Percentiles rank a stretch among this genome's conserved stretches.
Conservation (phyloP, 75 land plant genomes). For the Ceratopteris richardii region DNA sequence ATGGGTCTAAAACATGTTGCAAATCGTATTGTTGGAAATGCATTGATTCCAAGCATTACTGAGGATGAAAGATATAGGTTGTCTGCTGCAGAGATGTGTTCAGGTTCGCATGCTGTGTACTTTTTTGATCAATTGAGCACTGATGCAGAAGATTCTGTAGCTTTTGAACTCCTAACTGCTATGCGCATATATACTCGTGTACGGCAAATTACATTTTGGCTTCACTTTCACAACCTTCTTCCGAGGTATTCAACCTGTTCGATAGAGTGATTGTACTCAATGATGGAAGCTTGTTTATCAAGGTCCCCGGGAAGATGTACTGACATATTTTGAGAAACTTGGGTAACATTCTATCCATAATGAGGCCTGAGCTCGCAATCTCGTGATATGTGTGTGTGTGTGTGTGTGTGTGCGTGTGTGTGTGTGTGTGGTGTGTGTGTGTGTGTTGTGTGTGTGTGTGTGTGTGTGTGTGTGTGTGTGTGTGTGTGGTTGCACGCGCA, state of each 20-base stretch:
- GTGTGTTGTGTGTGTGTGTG: too few relatives aligned
- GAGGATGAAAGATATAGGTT: slow-evolving; percentile 7
- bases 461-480: too few relatives aligned
- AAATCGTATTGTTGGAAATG: slow-evolving; percentile 18
- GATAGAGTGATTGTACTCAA: slow-evolving; percentile 34
- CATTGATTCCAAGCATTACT: neutral
- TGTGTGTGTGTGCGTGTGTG: too few relatives aligned
- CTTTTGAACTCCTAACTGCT: too few relatives aligned
- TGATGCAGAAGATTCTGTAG: neutral
- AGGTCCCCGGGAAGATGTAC: slow-evolving; percentile 38
- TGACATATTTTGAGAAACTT: slow-evolving; percentile 32
- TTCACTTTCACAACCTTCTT: slow-evolving; percentile 39
- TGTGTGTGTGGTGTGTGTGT: too few relatives aligned
- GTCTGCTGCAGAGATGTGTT: slow-evolving; percentile 9
- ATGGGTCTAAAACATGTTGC: slow-evolving; percentile 14
- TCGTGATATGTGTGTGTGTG: too few relatives aligned
- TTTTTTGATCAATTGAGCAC: slow-evolving; percentile 6
- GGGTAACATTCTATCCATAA: too few relatives aligned
- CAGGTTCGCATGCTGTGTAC: slow-evolving; percentile 8
- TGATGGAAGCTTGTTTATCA: slow-evolving; percentile 35
- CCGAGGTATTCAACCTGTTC: too few relatives aligned
- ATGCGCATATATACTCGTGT: slow-evolving; percentile 19
- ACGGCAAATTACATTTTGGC: slow-evolving; percentile 26
- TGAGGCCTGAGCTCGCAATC: too few relatives aligned
- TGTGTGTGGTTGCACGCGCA: too few relatives aligned